phyloP scores from a whole-genome alignment of 441 rosid species.

The Croton laevigatus region DNA sequence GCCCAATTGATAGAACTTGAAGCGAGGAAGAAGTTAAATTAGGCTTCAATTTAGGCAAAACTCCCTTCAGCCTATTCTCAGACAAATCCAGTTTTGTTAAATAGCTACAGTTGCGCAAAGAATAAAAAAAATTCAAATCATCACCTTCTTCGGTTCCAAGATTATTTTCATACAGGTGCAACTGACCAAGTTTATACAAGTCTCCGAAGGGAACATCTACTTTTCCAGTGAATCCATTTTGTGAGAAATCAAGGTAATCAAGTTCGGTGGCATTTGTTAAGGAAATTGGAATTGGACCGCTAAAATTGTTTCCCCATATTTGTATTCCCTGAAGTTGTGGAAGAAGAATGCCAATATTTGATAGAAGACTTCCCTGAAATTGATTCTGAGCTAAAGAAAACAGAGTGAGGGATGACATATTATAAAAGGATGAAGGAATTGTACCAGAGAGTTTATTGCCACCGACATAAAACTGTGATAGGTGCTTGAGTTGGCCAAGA shows the following conservation, averaged over 20 bases:
- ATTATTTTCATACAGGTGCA: not conserved
- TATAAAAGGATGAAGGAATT: not conserved
- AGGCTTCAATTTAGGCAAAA: not conserved
- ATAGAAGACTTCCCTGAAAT: not conserved
- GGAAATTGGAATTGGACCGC: slow-evolving; percentile 27
- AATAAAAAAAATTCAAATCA: not conserved
- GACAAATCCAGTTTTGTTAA: not conserved
- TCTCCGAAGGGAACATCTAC: not conserved
- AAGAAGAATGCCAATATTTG: not conserved
- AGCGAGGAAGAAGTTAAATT: not conserved
- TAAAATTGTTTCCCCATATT: slow-evolving; percentile 15
- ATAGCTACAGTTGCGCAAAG: slow-evolving; percentile 1
- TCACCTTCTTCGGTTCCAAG: not conserved
- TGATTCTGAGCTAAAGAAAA: not conserved
- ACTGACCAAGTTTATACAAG: not conserved
- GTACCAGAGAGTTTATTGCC: not conserved
- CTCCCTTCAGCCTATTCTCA: not conserved
- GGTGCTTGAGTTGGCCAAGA: not conserved
- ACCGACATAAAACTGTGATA: not conserved
- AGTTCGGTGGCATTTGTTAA: not conserved
- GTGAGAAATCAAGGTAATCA: not conserved
- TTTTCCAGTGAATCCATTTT: not conserved
- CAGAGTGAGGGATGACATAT: not conserved
- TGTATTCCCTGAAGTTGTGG: not conserved
- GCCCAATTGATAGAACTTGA: fast-evolving